Conservation (phyloP, 1,139 yeast species). For the Suhomyces yuchorum region DNA sequence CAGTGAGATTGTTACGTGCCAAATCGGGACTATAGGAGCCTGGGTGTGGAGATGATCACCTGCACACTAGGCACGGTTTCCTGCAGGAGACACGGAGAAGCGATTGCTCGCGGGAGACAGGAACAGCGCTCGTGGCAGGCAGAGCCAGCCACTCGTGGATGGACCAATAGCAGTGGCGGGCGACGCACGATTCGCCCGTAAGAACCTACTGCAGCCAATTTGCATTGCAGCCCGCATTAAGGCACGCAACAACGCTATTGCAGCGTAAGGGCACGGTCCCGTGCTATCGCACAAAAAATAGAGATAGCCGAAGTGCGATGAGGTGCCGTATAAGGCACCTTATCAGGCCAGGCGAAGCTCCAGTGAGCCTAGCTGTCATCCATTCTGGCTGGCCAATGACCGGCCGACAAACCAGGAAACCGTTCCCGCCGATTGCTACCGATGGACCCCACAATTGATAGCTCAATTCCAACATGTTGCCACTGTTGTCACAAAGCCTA, state of each 20-base stretch:
- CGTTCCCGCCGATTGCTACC: not conserved
- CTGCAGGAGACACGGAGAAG: conserved; percentile 1
- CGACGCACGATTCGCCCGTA: not conserved
- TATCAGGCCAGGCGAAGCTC: not conserved
- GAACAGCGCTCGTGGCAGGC: not conserved
- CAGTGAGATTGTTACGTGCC: not conserved
- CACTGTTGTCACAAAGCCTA: not conserved
- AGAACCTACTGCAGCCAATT: not conserved
- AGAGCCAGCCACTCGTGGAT: conserved; percentile 1
- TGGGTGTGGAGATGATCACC: conserved; percentile 3
- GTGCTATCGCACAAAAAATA: not conserved
- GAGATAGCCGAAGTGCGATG: conserved; percentile 5
- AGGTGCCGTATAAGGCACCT: not conserved
- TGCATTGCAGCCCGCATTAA: not conserved
- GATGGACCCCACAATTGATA: not conserved
- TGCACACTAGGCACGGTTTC: not conserved
- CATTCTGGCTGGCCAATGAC: no score
- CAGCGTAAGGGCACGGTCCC: not conserved
- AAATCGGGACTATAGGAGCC: conserved; percentile 1
- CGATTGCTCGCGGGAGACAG: conserved; percentile 1
- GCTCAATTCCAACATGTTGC: not conserved
- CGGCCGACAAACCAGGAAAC: no score
- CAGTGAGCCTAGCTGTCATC: no score
- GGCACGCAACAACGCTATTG: not conserved
- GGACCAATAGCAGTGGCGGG: not conserved